Evolutionary conservation across 2,329 filamentous ascomycete species (phyloP).

Genomic region (Sporothrix globosa): DNA sequence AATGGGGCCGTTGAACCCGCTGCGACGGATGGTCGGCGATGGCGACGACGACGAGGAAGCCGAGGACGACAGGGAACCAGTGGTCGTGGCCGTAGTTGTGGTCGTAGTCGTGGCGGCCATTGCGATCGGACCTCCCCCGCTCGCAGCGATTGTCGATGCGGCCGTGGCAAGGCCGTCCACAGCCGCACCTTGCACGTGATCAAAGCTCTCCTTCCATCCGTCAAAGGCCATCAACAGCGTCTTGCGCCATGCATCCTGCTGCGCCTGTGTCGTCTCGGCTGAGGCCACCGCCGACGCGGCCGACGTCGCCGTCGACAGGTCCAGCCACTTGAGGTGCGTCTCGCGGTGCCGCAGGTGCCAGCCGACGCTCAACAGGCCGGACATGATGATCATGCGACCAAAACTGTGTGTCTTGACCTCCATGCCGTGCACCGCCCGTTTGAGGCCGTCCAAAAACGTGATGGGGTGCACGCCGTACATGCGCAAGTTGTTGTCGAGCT

Average conservation of each 20-base stretch:
- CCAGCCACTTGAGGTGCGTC: conserved; percentile 79
- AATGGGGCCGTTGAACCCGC: conserved; percentile 65
- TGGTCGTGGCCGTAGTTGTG: background rate
- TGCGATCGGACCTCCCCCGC: too few species aligned
- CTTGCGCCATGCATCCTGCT: conserved; percentile 74
- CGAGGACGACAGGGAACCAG: background rate
- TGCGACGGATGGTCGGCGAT: conserved; percentile 48
- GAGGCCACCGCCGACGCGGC: conserved; percentile 52
- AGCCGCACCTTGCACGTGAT: conserved; percentile 60
- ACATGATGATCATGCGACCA: conserved; percentile 87
- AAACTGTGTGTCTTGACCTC: conserved; percentile 84
- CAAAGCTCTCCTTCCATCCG: conserved; percentile 84
- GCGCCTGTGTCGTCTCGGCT: background rate
- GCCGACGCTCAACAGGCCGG: conserved; percentile 82
- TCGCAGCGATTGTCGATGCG: conserved; percentile 39
- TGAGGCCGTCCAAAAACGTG: conserved; percentile 82
- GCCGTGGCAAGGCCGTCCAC: background rate
- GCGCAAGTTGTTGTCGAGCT: conserved; percentile 74
- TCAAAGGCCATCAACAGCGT: conserved; percentile 80
- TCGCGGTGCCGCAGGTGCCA: conserved; percentile 91
- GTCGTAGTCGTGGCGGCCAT: too few species aligned
- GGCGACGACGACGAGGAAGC: conserved; percentile 31
- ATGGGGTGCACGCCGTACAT: conserved; percentile 78
- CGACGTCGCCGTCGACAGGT: conserved; percentile 64
- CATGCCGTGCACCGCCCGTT: conserved; percentile 78